Base-by-base conservation (phyloP, 495 filamentous ascomycete genomes). In the Stereocaulon alpinum region DNA sequence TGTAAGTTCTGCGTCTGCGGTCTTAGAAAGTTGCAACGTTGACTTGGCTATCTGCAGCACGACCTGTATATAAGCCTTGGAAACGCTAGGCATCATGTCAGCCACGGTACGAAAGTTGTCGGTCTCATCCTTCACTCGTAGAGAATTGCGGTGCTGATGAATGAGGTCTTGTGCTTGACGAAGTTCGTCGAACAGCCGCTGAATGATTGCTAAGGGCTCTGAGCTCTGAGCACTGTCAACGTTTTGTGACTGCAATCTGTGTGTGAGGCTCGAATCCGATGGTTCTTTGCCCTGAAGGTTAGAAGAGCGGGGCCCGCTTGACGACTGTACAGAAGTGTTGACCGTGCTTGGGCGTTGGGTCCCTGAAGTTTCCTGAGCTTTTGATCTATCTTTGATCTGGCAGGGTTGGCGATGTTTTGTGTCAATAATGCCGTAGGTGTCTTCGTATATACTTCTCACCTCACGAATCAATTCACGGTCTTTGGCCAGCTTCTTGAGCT, bases 371-470 rank as follows among this genome's bases (percentile, higher is more conserved):
- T 17, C 10, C n/a, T 18, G 49, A 18, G 49, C 24, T 52, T 22
- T 52, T 17, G 30, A 11, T 14, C 18, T 29, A 9, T 52, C 49
- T 52, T 22, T 29, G 7, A 18, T n/a, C 15, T 12, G 30, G 1
- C 27, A 11, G 29, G 43, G 57, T 47, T 75, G 73, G 29, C 65
- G 65, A 61, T 77, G 75, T 20, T 69, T 62, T 6, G 61, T 62
- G 62, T 75, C 73, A 56, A 78, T 77, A 1, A 57, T 67, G 10
- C 76, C 76, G 52, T 77, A 79, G 29, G 52, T 55, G 18, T 74
- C 66, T 64, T 79, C 76, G 62, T 79, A 78, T 40, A 78, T 75
- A 20, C 58, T 65, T 47, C 69, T 68, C 27, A 79, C 63, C 51
- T 75, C 72, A 34, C 66, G 62, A n/a, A 71, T 61, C 18, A 79